Percentiles rank a stretch among this genome's conserved stretches.
Evolutionary conservation across 2,329 filamentous ascomycete species (phyloP).

Genomic region (Pestalotiopsis sp.): DNA sequence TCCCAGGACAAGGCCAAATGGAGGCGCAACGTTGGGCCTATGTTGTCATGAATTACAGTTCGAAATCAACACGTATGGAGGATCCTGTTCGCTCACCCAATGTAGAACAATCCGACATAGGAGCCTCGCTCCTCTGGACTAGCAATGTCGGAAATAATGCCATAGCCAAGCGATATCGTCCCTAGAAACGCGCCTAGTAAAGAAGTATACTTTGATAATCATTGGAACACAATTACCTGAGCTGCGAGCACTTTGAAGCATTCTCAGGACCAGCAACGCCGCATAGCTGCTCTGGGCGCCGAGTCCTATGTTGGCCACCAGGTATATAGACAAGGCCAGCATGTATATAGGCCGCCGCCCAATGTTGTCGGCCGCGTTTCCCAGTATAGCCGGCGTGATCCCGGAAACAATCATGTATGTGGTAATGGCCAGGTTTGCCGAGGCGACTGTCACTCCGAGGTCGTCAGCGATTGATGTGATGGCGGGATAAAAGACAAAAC

Average conservation of each 20-base stretch:
- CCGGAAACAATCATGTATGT: slow-evolving; percentile 19
- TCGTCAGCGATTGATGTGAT: slow-evolving; percentile 14
- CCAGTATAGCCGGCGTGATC: slow-evolving; percentile 7
- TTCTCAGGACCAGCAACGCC: slow-evolving; percentile 14
- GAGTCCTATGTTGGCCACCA: slow-evolving; percentile 14
- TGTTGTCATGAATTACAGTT: too few relatives aligned
- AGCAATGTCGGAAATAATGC: slow-evolving; percentile 51
- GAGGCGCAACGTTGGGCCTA: slow-evolving; percentile 32
- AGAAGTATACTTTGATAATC: not conserved
- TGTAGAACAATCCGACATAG: slow-evolving; percentile 44
- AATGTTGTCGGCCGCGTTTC: slow-evolving; percentile 13
- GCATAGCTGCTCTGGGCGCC: slow-evolving; percentile 13
- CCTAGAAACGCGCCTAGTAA: slow-evolving; percentile 10
- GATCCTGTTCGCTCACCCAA: slow-evolving; percentile 18
- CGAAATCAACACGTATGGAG: too few relatives aligned
- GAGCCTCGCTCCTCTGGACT: slow-evolving; percentile 50
- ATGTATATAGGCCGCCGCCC: slow-evolving; percentile 12
- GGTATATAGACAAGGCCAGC: slow-evolving; percentile 9
- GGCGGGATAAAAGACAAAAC: slow-evolving; percentile 21
- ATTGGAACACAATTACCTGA: slow-evolving; percentile 3
- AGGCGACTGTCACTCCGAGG: slow-evolving; percentile 16
- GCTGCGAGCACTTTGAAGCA: slow-evolving; percentile 15
- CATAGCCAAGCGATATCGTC: slow-evolving; percentile 39
- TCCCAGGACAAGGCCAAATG: slow-evolving; percentile 43
- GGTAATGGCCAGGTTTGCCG: slow-evolving; percentile 24